Conservation (phyloP, 768 basidiomycete genomes). For the Fomitopsis pulvina region DNA sequence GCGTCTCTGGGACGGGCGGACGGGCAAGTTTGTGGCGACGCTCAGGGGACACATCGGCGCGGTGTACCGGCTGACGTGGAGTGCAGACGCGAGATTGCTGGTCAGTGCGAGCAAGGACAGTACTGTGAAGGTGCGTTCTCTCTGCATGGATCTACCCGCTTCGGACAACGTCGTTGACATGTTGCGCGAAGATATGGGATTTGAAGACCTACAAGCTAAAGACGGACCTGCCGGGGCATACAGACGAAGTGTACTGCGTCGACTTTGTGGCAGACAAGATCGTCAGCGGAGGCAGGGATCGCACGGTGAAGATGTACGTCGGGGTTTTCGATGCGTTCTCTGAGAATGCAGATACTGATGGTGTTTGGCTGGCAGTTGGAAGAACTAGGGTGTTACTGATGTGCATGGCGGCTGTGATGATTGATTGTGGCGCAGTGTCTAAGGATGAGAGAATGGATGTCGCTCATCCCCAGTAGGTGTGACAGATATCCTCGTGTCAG, state of each 20-base stretch:
- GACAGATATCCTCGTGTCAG: too few relatives aligned
- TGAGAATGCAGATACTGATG: not conserved
- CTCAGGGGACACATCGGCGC: conserved; percentile 90
- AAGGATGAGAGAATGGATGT: too few relatives aligned
- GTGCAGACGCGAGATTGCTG: conserved; percentile 85
- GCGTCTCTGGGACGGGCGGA: conserved; percentile 83
- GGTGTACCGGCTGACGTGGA: conserved; percentile 94
- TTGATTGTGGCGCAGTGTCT: too few relatives aligned
- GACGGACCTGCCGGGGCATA: conserved; percentile 90
- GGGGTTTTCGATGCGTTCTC: not conserved
- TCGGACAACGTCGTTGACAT: not conserved
- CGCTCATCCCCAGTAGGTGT: too few relatives aligned
- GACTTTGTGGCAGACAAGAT: conserved; percentile 99
- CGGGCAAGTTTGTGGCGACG: conserved; percentile 85
- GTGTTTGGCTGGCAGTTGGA: not conserved
- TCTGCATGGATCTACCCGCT: not conserved
- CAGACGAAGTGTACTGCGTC: conserved; percentile 97
- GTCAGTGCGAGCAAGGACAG: conserved; percentile 95
- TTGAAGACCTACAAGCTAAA: conserved; percentile 94
- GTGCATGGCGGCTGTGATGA: too few relatives aligned
- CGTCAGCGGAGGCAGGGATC: conserved; percentile 95
- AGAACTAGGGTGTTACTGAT: conserved; percentile 1
- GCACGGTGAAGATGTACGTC: conserved; percentile 86
- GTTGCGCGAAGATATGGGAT: conserved; percentile 80
- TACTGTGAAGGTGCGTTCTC: conserved; percentile 74